Evolutionary conservation across 441 rosid species (phyloP), one percentile per base, ranked within the genome.

Genomic region (Adansonia gregorii): DNA sequence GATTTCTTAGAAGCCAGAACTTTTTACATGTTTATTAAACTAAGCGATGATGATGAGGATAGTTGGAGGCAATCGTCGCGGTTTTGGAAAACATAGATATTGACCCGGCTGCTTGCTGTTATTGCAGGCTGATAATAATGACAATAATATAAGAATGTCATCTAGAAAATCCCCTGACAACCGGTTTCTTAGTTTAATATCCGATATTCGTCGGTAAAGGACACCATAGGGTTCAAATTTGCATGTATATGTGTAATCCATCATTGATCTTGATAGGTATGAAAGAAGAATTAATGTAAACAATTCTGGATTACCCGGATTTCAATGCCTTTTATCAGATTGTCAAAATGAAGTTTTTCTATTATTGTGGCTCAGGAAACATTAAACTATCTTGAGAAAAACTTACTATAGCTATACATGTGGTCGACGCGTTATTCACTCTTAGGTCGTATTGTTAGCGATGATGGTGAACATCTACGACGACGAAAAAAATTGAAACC

Each of bases 151-250:
- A 60, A 59, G 19, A 22, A n/a, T 46, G 31, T 19, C 69, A 68
- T 76, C 69, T 67, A 43, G 72, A 72, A 67, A 60, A 43, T n/a
- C 48, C 43, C 54, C 8, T 43, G 45, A 43, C 14, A 61, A 55
- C 35, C 15, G 41, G 35, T 49, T 67, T 43, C 71, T 64, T 75
- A 49, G 46, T 48, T 61, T 22, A 49, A 52, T 39, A 55, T 72
- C 39, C 24, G 9, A 3, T 41, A 4, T 52, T 41, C 6, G 45
- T 35, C 20, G 60, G 74, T 31, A 83, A 74, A 83, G 15, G 85
- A 83, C 83, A 83, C 66, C 9, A 54, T 58, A 83, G 80, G 39
- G 80, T 81, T 79, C 86, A 79, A 77, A 49, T 81, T 83, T 79
- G 76, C 76, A 54, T 69, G 76, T 46, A 43, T 54, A 0, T 52